phyloP scores from a whole-genome alignment of 768 basidiomycete genomes.

The Clathrus columnatus region DNA sequence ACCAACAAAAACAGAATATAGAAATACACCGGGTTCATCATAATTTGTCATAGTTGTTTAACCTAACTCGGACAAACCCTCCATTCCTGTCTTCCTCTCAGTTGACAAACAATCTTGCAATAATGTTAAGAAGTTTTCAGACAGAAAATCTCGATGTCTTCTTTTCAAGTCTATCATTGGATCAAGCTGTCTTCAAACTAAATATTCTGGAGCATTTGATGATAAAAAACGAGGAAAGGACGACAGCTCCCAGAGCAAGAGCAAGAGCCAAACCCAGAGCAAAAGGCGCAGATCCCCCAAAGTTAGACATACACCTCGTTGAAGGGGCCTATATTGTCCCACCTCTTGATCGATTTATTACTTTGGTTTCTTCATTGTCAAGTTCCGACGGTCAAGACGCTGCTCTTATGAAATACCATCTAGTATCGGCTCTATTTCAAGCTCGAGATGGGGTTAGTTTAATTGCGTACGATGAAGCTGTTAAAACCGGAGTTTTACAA shows the following conservation, averaged over 20 bases:
- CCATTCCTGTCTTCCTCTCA: neutral
- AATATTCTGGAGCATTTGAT: neutral
- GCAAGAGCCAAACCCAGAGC: slow-evolving; percentile 1
- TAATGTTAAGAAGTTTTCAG: neutral
- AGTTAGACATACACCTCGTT: neutral
- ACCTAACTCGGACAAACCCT: slow-evolving; percentile 3
- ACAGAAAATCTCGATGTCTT: neutral
- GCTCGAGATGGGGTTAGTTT: neutral
- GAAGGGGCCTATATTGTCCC: slow-evolving; percentile 3
- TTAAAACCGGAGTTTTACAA: neutral
- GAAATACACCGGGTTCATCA: too few relatives aligned
- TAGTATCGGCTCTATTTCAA: slow-evolving; percentile 1
- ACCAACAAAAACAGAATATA: too few relatives aligned
- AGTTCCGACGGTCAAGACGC: neutral
- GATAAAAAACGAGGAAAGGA: neutral
- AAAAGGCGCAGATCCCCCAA: neutral
- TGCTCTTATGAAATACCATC: slow-evolving; percentile 1
- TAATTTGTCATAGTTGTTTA: slow-evolving; percentile 1
- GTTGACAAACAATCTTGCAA: neutral
- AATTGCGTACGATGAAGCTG: neutral
- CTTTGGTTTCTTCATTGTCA: neutral
- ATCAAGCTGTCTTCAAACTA: slow-evolving; percentile 2
- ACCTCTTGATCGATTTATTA: neutral
- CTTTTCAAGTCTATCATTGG: neutral
- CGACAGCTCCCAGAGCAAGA: neutral